Evolutionary conservation across 2,329 filamentous ascomycete genomes (phyloP), one percentile per base, ranked within the genome.

Genomic region (Davidsoniella virescens): DNA sequence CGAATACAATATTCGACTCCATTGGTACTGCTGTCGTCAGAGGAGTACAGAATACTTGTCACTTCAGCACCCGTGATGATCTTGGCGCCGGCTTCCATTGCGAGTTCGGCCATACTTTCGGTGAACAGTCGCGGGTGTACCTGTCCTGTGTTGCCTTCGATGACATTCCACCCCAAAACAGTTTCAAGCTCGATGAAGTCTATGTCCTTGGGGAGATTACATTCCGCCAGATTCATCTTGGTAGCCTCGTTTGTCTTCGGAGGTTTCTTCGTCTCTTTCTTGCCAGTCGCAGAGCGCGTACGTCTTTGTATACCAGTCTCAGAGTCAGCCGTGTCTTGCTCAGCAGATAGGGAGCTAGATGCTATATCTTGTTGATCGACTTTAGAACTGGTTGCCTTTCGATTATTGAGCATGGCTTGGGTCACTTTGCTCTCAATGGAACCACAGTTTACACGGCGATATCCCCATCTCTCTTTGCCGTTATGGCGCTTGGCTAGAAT

Each of bases 51-150:
- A n/a, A 54, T n/a, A 14, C 67, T 68, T 2, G 76, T 86, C 2
- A 87, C 87, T 52, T 70, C 67, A 1, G 77, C 73, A 8, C 80
- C 79, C 41, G 82, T 70, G 26, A 77, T 69, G 49, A 95, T 71
- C 18, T 80, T 74, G 56, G 75, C 78, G 2, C 84, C 84, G 23
- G 72, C 73, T 47, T 84, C 76, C 51, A 75, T 67, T 0, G 90
- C 87, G 10, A 95, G 71, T 40, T 77, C 69, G 4, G 84, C 85
- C 64, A 96, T 93, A 14, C 80, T 72, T 0, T 78, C 90, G 0
- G 92, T 96, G 61, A 98, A 96, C 42, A 87, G 80, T 54, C 82
- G 84, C 0, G 92, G 92, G 59, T 98, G 90, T 2, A 96, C 90
- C 65, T 98, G 92, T 0, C 92, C 85, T 1, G 92, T 96, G 54